Evolutionary conservation across 2,329 filamentous ascomycete genomes (phyloP).

Genomic region (Colletotrichum eremochloae): DNA sequence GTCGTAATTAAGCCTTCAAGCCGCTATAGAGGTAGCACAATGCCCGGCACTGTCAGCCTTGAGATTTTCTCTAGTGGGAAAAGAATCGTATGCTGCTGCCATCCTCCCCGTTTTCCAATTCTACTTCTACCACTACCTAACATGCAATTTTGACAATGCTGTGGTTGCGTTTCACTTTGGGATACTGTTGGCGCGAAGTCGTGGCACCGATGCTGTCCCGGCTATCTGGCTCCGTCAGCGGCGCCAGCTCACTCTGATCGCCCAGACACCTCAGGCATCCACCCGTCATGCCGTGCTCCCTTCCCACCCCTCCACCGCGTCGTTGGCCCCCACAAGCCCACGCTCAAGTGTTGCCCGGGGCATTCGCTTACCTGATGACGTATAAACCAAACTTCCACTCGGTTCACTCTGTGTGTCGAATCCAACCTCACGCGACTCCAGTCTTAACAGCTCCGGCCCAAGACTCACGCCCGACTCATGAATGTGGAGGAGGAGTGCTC

Average conservation of each 20-base stretch:
- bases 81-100: neutral
- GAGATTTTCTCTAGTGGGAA: neutral
- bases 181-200: neutral
- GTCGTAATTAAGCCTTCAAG: neutral
- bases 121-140: neutral
- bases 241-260: conserved; percentile 26
- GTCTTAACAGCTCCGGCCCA: conserved; percentile 18
- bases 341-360: conserved; percentile 32
- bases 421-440: conserved; percentile 34
- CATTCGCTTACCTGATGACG: conserved; percentile 39
- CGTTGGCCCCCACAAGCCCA: conserved; percentile 7
- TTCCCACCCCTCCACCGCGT: conserved; percentile 14
- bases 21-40: conserved; percentile 18
- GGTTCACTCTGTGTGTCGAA: neutral
- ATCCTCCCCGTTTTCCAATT: too few species aligned
- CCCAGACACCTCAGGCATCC: conserved; percentile 23
- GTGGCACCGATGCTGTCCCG: neutral
- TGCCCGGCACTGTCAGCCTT: neutral
- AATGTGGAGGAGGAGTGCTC: conserved; percentile 40
- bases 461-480: conserved; percentile 20
- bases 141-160: neutral
- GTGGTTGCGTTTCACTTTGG: neutral
- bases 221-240: conserved; percentile 34
- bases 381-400: conserved; percentile 30
- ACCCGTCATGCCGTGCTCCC: conserved; percentile 26